Evolutionary conservation across 331 rosid genomes (phyloP).

Genomic region (Telfairia occidentalis): DNA sequence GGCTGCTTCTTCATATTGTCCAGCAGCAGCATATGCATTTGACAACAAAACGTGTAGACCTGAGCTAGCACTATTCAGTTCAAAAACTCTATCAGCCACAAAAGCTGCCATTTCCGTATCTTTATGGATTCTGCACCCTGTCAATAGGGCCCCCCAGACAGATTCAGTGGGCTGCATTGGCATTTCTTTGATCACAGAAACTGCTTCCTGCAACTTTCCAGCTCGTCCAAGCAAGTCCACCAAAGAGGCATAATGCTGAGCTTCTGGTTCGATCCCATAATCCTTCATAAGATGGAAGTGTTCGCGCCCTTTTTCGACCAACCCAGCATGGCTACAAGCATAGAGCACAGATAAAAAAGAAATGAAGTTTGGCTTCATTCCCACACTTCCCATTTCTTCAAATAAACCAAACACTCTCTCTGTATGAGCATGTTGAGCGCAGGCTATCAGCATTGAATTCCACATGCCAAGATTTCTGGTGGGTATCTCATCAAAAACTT

Average conservation of each 20-base stretch:
- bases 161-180: conserved; percentile 69
- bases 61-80: conserved; percentile 37
- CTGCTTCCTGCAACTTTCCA: conserved; percentile 63
- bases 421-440: conserved; percentile 75
- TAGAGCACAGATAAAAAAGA: conserved; percentile 65
- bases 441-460: conserved; percentile 77
- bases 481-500: conserved; percentile 45
- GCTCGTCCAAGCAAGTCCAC: conserved; percentile 87
- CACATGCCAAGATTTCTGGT: conserved; percentile 73
- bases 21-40: conserved; percentile 80
- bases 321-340: conserved; percentile 84
- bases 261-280: conserved; percentile 58
- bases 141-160: conserved; percentile 77
- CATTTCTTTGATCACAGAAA: conserved; percentile 42
- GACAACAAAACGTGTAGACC: conserved; percentile 59
- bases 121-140: conserved; percentile 66
- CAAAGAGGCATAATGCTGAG: conserved; percentile 62
- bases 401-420: conserved; percentile 44
- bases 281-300: conserved; percentile 54
- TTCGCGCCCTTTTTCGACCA: conserved; percentile 49
- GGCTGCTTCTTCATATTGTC: conserved; percentile 81
- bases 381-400: conserved; percentile 36
- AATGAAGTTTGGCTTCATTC: conserved; percentile 75
- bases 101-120: conserved; percentile 57
- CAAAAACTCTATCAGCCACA: conserved; percentile 57